A percentile compares a stretch with the other conserved stretches of the same genome.
Conservation (phyloP, 2,329 filamentous ascomycete species). For the Penicillium sumatraense region DNA sequence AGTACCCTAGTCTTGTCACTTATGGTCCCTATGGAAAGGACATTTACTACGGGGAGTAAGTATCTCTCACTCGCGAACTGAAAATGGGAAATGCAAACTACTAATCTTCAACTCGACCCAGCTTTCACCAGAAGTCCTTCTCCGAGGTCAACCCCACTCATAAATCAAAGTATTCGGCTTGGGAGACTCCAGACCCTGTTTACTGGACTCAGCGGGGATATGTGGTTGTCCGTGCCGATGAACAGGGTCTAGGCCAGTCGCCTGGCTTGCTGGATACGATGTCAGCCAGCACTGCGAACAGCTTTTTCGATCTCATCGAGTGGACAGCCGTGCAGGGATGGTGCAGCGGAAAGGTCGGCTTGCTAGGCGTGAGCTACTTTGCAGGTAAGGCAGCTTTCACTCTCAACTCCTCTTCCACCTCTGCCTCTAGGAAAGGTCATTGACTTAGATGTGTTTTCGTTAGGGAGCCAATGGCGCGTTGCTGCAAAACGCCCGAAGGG, state of each 20-base stretch:
- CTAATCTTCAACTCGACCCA: too few relatives aligned
- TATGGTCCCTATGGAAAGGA: conserved; percentile 2
- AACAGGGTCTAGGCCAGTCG: conserved; percentile 52
- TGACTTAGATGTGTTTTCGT: neutral
- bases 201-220: conserved; percentile 61
- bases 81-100: neutral
- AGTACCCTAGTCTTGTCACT: neutral
- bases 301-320: conserved; percentile 54
- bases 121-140: neutral
- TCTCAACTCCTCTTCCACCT: neutral
- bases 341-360: conserved; percentile 33
- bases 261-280: conserved; percentile 56
- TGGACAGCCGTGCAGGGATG: conserved; percentile 54
- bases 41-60: conserved; percentile 1
- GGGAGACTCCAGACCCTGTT: conserved; percentile 61
- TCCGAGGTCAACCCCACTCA: neutral
- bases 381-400: neutral
- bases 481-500: neutral
- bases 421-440: neutral
- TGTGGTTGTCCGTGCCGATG: conserved; percentile 57
- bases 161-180: conserved; percentile 51
- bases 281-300: conserved; percentile 52
- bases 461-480: neutral
- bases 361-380: neutral
- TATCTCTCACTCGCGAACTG: neutral